These are phyloP conservation scores for Verruconis gallopava DNA, from an alignment of 2,329 filamentous ascomycete genomes.

Conservation along the genomic window DNA sequence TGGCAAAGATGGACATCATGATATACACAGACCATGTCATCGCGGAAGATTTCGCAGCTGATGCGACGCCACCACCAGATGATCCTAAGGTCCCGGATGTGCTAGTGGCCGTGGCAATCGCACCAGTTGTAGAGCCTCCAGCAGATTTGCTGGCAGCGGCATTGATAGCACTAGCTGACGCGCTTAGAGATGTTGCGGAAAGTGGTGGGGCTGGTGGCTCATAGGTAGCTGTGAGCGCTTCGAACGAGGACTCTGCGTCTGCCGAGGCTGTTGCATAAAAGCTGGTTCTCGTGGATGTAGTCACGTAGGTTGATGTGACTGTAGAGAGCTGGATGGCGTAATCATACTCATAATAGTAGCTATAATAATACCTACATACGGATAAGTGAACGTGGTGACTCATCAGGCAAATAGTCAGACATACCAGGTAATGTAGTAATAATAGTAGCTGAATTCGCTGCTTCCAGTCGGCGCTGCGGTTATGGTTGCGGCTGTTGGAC, in stretches of 20 bases:
- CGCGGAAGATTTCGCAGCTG: no score
- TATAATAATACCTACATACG: neutral
- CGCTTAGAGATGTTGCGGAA: neutral
- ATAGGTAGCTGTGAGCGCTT: neutral
- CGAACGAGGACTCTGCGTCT: neutral
- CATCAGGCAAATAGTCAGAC: no score
- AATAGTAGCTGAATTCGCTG: neutral
- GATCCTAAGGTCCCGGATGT: no score
- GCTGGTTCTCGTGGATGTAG: neutral
- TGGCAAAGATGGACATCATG: no score
- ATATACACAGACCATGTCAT: no score
- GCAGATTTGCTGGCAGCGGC: neutral
- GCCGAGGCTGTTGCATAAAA: neutral
- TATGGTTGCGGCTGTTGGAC: neutral
- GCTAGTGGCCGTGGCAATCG: no score
- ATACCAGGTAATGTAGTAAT: no score
- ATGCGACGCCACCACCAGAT: no score
- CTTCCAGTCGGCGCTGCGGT: neutral
- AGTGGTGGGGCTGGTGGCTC: neutral
- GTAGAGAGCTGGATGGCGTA: neutral
- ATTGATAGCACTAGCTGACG: neutral
- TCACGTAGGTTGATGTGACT: neutral
- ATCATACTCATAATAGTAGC: neutral
- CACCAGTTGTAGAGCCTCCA: no score
- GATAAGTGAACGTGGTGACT: no score